phyloP scores from a whole-genome alignment of 345 rosid genomes.

The Boechera stricta region DNA sequence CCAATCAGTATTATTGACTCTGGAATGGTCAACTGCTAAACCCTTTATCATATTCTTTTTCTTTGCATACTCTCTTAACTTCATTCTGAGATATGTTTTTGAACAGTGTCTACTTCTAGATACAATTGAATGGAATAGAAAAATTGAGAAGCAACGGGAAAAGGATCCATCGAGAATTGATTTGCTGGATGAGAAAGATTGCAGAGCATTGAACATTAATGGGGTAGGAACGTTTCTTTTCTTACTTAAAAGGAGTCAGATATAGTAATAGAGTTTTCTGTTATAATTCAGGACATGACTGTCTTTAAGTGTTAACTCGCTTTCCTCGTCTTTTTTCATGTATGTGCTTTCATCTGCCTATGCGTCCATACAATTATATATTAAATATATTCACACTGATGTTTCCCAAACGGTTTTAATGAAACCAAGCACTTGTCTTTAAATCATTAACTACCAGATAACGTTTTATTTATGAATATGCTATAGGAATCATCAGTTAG shows the following conservation, averaged over 20 bases:
- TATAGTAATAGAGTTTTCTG: background rate
- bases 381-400: background rate
- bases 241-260: background rate
- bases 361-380: background rate
- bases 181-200: conserved; percentile 54
- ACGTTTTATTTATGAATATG: conserved; percentile 4
- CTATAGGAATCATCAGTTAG: conserved; percentile 54
- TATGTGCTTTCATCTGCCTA: background rate
- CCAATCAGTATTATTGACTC: conserved; percentile 66
- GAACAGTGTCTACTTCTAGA: conserved; percentile 52
- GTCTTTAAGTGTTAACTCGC: background rate
- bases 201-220: conserved; percentile 54
- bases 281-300: background rate
- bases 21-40: conserved; percentile 55
- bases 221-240: conserved; percentile 51
- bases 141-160: conserved; percentile 48
- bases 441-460: background rate
- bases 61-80: background rate
- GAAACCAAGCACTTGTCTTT: background rate
- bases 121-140: conserved; percentile 55
- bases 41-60: background rate
- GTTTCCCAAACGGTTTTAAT: background rate
- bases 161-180: conserved; percentile 65
- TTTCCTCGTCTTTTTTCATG: background rate
- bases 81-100: conserved; percentile 11